Base-by-base conservation (phyloP, 208 protist genomes). In the Crithidia mellificae region DNA sequence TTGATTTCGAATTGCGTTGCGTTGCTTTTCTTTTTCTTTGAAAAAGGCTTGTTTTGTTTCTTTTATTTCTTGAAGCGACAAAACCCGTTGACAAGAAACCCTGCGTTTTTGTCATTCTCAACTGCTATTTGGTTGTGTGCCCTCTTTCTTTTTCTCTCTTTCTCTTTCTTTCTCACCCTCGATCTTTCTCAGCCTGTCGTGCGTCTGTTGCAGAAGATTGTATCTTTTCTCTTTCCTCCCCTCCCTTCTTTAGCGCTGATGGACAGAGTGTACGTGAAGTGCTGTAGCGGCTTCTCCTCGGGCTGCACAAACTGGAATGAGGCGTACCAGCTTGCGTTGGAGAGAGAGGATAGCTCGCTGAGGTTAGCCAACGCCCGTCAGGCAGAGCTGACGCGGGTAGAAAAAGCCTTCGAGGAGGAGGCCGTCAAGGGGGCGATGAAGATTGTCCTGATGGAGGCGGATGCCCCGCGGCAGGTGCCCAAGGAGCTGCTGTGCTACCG, bases 401-500 rank as follows among this genome's bases (percentile, higher is more conserved):
- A 86, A 49, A 50, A 27, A n/a, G 78, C 77, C 39, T 93, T 95
- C 53, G 77, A 87, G 29, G 59, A 62, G 25, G 90, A 79, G 51
- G 84, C 77, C 8, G 25, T 62, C n/a, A 49, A 62, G 25, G 81
- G 69, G 1, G 87, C 83, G 0, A 63, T 71, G 46, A 77, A 86
- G 63, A 92, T 95, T 39, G 90, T 93, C n/a, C 77, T 66, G 61
- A 77, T 93, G 43, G 87, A 92, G 62, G 77, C 91, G 47, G 74
- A 88, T 43, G 81, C 68, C 12, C 90, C 90, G 2, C 68, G 62
- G 9, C 74, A 83, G 73, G 70, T 92, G 30, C 87, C 85, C 0
- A 83, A 88, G 62, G 86, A 85, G 68, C 41, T 88, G 25, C 83
- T 92, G 50, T 95, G 90, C 70, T 95, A 87, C 63, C 87, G 84